A percentile compares a stretch with the other conserved stretches of the same genome.
These are phyloP conservation scores for Candida alai DNA, from an alignment of 805 yeast genomes.

Conservation along the genomic window DNA sequence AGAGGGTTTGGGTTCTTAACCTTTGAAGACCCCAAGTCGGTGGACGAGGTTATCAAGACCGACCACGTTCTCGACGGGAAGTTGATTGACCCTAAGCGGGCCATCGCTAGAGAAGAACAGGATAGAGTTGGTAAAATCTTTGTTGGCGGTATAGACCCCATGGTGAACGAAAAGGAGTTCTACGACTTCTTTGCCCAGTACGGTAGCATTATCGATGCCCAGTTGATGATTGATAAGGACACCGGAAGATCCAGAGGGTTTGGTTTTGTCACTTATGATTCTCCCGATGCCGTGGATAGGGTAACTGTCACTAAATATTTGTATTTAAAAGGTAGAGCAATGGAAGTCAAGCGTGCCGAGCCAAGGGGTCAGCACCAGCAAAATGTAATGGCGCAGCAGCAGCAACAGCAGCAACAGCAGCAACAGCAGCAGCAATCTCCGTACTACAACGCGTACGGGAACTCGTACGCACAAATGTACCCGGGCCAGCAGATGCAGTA, in stretches of 20 bases:
- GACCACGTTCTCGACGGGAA: constrained; percentile 93
- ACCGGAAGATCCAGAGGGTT: constrained; percentile 96
- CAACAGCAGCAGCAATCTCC: constrained; percentile 13
- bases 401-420: constrained; percentile 26
- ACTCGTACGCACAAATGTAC: constrained; percentile 21
- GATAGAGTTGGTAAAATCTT: constrained; percentile 95
- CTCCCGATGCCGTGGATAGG: constrained; percentile 89
- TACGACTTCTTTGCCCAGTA: constrained; percentile 80
- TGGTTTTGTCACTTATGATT: constrained; percentile 93
- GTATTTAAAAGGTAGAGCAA: constrained; percentile 78
- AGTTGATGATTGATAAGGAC: constrained; percentile 94
- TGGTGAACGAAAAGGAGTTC: constrained; percentile 88
- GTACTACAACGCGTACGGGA: constrained; percentile 15
- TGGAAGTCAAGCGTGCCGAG: constrained; percentile 82
- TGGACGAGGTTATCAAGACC: constrained; percentile 78
- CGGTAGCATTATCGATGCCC: constrained; percentile 92
- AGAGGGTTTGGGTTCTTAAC: constrained; percentile 95
- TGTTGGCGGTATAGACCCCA: constrained; percentile 95
- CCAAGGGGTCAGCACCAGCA: constrained; percentile 68
- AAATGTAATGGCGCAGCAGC: constrained; percentile 31
- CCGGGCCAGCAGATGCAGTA: too few species aligned
- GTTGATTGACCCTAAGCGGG: constrained; percentile 94
- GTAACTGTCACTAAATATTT: constrained; percentile 80
- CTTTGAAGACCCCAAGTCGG: constrained; percentile 75
- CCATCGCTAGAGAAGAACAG: constrained; percentile 96